A percentile compares a stretch with the other conserved stretches of the same genome.
Evolutionary conservation across 2,329 filamentous ascomycete genomes (phyloP).

Genomic region (Sarocladium kiliense): DNA sequence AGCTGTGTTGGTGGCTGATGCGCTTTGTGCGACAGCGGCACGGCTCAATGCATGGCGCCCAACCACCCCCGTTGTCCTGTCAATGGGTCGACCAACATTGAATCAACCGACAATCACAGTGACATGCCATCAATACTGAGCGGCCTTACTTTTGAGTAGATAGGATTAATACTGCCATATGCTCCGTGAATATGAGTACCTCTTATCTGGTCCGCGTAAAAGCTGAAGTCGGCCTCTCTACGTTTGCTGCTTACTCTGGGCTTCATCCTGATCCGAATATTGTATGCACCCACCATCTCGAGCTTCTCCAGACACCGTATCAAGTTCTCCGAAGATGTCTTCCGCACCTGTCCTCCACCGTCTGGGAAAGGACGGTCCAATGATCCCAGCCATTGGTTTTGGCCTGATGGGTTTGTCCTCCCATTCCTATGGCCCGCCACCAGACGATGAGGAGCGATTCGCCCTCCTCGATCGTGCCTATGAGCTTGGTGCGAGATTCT

Average conservation of each 20-base stretch:
- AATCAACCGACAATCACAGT: no score
- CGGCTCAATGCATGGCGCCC: no score
- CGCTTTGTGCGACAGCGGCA: no score
- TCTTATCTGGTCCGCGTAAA: neutral
- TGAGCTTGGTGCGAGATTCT: constrained; percentile 40
- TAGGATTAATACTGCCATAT: neutral
- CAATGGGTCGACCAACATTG: no score
- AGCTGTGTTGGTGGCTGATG: no score
- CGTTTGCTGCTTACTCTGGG: neutral
- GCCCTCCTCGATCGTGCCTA: constrained; percentile 41
- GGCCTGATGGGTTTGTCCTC: constrained; percentile 42
- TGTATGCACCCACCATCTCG: neutral
- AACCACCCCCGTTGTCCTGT: no score
- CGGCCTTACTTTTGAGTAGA: no score
- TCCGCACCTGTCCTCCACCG: constrained; percentile 11
- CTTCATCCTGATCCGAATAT: neutral
- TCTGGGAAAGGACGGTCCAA: constrained; percentile 45
- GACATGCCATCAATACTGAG: no score
- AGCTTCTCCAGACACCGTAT: neutral
- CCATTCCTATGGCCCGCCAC: constrained; percentile 17
- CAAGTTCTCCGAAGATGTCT: neutral
- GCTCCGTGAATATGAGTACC: neutral
- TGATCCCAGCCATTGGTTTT: constrained; percentile 42
- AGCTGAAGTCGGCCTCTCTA: neutral
- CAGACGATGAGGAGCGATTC: constrained; percentile 41